phyloP scores from a whole-genome alignment of 441 rosid species.

The Erodium texanum region DNA sequence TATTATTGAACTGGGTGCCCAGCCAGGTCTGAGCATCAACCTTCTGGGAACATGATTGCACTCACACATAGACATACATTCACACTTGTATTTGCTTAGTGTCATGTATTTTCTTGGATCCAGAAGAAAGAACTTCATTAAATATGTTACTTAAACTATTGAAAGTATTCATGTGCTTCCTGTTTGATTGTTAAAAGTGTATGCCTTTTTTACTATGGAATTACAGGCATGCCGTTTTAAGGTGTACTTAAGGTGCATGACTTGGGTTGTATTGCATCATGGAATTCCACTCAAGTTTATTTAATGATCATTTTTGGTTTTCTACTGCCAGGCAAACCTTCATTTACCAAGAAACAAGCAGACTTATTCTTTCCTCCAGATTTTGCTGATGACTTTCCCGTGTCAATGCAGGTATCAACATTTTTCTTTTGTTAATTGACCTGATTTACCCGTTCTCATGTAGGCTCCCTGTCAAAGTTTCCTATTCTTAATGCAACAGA shows the following conservation, averaged over 20 bases:
- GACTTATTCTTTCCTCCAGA: slow-evolving; percentile 99
- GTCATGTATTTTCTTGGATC: neutral
- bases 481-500: no score
- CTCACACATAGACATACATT: neutral
- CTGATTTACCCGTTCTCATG: no score
- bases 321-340: slow-evolving; percentile 60
- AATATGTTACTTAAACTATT: neutral
- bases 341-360: slow-evolving; percentile 67
- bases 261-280: neutral
- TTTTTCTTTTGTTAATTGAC: no score
- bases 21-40: slow-evolving; percentile 60
- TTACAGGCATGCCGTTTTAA: neutral
- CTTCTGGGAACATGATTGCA: neutral
- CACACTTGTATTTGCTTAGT: neutral
- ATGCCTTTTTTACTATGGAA: neutral
- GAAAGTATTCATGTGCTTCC: neutral
- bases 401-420: slow-evolving; percentile 81
- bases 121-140: neutral
- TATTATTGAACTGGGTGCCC: slow-evolving; percentile 97
- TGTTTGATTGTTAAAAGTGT: neutral
- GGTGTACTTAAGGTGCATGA: neutral
- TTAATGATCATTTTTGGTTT: slow-evolving; percentile 1
- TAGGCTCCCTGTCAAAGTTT: no score
- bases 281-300: neutral
- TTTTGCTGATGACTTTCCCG: slow-evolving; percentile 97